Evolutionary conservation across 805 yeast species (phyloP), one percentile per base, ranked within the genome.

Genomic region (Brettanomyces sp.): DNA sequence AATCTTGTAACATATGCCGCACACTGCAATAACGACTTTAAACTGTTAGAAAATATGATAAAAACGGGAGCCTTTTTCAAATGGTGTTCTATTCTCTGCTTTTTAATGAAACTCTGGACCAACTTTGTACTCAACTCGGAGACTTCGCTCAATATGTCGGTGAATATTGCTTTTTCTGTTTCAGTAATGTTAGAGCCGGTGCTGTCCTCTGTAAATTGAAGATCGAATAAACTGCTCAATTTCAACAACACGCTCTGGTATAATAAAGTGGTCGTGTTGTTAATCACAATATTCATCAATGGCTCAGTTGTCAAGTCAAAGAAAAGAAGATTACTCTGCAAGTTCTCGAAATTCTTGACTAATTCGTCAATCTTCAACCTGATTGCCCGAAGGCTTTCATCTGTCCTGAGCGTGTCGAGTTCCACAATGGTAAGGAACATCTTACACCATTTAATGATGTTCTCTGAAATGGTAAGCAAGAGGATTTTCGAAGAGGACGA

Each of bases 361-460:
- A 61, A 43, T 41, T 59, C 62, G 30, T 56, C 54, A 22, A 60
- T 53, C 49, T 61, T 60, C 21, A 38, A 21, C 5, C 45, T 49
- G n/a, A 61, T 51, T 9, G 55, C 43, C 7, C 44, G 42, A 6
- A 61, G 43, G 25, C 54, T 52, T 6, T 51, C 45, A 30, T 48
- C 50, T 1, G 49, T 18, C 41, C 52, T 52, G 14, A 62, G 46
- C 13, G 62, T 50, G 12, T 55, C 56, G 24, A 56, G 45, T 33
- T 58, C 59, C n/a, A 59, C 63, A 49, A 57, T 48, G 43, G 54
- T 56, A 3, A 59, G 45, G 44, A 63, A 61, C 52, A 56, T 59
- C 45, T 54, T 59, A 47, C 63, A 56, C 66, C 66, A 63, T 50
- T 56, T 59, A 8, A 55, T 52, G 18, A 62, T 55, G 47, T 63